Base-by-base conservation (phyloP, 2,329 filamentous ascomycete genomes). In the Aspergillus eucalypticola region DNA sequence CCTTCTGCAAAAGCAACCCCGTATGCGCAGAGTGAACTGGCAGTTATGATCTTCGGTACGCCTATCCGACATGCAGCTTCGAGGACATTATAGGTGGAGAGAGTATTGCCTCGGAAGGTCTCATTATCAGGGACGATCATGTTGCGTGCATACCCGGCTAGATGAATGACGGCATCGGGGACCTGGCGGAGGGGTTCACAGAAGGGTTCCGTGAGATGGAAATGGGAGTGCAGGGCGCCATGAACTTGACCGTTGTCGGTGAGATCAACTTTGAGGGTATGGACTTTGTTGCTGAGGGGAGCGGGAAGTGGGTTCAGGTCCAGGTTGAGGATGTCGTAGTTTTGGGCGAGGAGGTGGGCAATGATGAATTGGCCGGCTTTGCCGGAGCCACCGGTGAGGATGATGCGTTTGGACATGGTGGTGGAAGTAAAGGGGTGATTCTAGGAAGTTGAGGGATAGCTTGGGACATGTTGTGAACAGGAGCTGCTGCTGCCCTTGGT, bases 141-240 rank as follows among this genome's bases (percentile, higher is more conserved):
- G 66, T 86, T 85, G 25, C 85, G 78, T 0, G 86, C 82, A 63
- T 83, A 84, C 0, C 84, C 85, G 13, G 81, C 84, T 54, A 88
- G 84, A 69, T 89, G 86, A 54, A 88, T 85, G 54, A 89, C 83
- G 0, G 83, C 86, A 67, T 88, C 85, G 0, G 86, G 85, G 11
- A 64, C 0, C 78, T 76, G 0, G 72, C 69, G 17, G 78, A 80
- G 3, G 75, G 72, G 66, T 49, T 48, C 76, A 59, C 54, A 71
- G 70, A 68, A 76, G 19, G 66, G 74, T 61, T 71, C 72, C 55
- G 64, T 76, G 65, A 85, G 81, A 67, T 81, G 76, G 73, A 86
- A 87, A 65, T 88, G 84, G 0, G 81, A 83, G 11, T 80, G 82
- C 10, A 86, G 69, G 5, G 83, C 83, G 60, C 82, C 84, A 76